Evolutionary conservation across 1,284 basidiomycete species (phyloP), one percentile per base, ranked within the genome.

Genomic region (Sporisorium iseilematis-ciliati): DNA sequence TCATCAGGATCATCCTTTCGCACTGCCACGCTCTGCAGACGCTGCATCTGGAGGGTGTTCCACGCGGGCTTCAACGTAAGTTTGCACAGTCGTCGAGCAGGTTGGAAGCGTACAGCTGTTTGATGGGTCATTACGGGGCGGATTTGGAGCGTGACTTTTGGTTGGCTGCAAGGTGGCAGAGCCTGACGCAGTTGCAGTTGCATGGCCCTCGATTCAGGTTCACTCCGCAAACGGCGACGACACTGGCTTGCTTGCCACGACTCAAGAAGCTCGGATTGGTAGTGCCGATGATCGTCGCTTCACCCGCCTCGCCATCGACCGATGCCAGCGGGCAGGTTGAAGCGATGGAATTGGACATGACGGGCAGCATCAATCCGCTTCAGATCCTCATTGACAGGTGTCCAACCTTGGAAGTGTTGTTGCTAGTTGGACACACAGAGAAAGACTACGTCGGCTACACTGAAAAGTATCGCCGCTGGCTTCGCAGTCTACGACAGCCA

Each of bases 191-290:
- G 12, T 12, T 75, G 18, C 72, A 75, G 41, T 48, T 75, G n/a
- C 66, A 75, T 25, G 72, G 72, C 3, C 72, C 72, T 6, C 57
- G 59, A 0, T 65, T 75, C 16, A 10, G 57, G 4, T 56, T 75
- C 29, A 69, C 62, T 7, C 14, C 57, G 0, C 16, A 26, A 7
- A 56, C 48, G 0, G 63, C 63, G 6, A 14, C 31, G 3, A 50
- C 59, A 0, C n/a, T 75, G 1, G 52, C 62, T 4, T 11, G 35
- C 5, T 33, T 75, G 1, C 66, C 63, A 0, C 38, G 31, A 20
- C 65, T 75, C 20, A 48, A 33, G 21, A 56, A 45, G 41, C 31
- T 75, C 1, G 66, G 42, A 0, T 40, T 75, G 43, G 35, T 75
- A 1, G 66, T 69, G 29, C 72, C 72, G 10, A 55, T 55, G 52